A percentile compares a stretch with the other conserved stretches of the same genome.
These are phyloP conservation scores for Epithele typhae DNA, from an alignment of 768 basidiomycete genomes.

Conservation along the genomic window DNA sequence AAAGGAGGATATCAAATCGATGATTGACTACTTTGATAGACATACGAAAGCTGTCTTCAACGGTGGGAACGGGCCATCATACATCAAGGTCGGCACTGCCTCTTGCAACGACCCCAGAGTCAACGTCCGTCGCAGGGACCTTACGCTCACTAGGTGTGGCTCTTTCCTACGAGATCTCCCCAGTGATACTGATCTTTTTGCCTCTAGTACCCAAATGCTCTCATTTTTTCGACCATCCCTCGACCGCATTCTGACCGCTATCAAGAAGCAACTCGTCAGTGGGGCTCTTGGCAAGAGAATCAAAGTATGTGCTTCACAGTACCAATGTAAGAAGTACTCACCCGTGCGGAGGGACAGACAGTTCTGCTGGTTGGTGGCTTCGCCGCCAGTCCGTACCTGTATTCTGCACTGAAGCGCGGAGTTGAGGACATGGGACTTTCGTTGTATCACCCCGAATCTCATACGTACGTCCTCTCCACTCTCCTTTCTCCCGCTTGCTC, in stretches of 20 bases:
- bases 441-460: constrained; percentile 71
- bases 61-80: constrained; percentile 33
- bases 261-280: constrained; percentile 6
- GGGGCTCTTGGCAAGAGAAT: no score
- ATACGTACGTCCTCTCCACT: constrained; percentile 54
- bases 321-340: no score
- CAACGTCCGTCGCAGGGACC: constrained; percentile 35
- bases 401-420: constrained; percentile 62
- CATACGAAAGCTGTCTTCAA: constrained; percentile 41
- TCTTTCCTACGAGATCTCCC: background rate
- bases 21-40: constrained; percentile 36
- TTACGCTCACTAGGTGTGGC: constrained; percentile 34
- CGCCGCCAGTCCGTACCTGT: constrained; percentile 78
- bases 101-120: constrained; percentile 34
- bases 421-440: constrained; percentile 48
- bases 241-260: constrained; percentile 28
- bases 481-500: no score
- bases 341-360: constrained; percentile 41
- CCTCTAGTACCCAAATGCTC: constrained; percentile 33
- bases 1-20: constrained; percentile 31
- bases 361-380: constrained; percentile 81
- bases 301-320: no score
- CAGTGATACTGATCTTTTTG: no score
- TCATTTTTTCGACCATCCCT: constrained; percentile 43
- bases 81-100: constrained; percentile 37